Base-by-base conservation (phyloP, 129 eudicot genomes). In the Centella asiatica region DNA sequence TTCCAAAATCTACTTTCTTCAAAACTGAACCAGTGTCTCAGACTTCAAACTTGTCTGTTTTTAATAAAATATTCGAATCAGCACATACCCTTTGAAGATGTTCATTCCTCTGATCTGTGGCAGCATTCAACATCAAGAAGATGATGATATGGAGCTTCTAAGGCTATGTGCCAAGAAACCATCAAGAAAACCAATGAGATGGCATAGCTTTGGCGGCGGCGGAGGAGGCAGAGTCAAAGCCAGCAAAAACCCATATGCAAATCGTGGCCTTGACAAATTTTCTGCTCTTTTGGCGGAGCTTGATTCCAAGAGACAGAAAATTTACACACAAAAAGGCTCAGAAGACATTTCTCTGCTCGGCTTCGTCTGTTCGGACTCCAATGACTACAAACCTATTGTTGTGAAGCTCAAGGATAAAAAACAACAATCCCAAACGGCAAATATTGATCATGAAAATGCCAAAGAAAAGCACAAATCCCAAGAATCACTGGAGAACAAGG, bases 271-370 rank as follows among this genome's bases (percentile, higher is more conserved):
- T 2, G 82, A 81, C 56, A 81, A 73, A 42, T 81, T 76, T 70
- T 69, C 77, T 32, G 77, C 82, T 0, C 86, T 81, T 2, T 20
- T 81, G 42, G 79, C 82, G 0, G 86, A 81, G n/a, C 76, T 81
- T 22, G 86, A 81, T 27, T 66, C 64, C 32, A 76, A 65, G 48
- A 69, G 71, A 24, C 79, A 73, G 73, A 61, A 76, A 57, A 76
- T 81, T 20, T 81, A 76, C 83, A 76, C 80, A 4, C 65, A 73
- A 39, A 67, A 25, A 42, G 80, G 78, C 71, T 57, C 77, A 0
- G 77, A 77, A 34, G 77, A 81, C 9, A 70, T 81, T 40, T 81
- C 82, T 7, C 56, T 81, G 11, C 67, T 81, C 33, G 80, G 86
- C 15, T 81, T 81, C 57, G 80, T 54, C 13, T 77, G 73, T 68